These are phyloP conservation scores for Rosa hybrid DNA, from an alignment of 331 rosid genomes.

Conservation along the genomic window DNA sequence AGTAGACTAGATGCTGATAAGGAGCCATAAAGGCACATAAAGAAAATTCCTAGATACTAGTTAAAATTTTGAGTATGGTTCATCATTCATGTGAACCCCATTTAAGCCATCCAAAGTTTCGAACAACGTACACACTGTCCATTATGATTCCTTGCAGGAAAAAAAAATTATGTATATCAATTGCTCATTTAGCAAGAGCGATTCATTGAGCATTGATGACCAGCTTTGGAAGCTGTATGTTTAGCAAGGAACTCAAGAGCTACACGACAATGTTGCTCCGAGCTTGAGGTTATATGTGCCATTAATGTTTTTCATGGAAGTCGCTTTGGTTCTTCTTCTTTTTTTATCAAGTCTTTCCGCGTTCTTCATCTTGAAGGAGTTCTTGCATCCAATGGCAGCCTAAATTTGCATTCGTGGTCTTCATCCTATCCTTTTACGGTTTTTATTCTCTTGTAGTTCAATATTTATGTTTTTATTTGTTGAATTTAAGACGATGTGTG, in stretches of 20 bases:
- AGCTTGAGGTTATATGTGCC: neutral
- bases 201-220: neutral
- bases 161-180: too few species aligned
- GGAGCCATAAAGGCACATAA: neutral
- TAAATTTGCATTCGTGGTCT: too few species aligned
- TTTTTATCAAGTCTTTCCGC: too few species aligned
- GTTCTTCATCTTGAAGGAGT: too few species aligned
- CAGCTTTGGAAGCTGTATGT: neutral
- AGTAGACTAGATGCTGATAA: neutral
- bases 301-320: too few species aligned
- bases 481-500: too few species aligned
- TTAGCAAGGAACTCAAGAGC: neutral
- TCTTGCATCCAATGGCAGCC: too few species aligned
- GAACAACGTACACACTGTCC: neutral
- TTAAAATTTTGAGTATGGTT: neutral
- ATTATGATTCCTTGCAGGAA: neutral
- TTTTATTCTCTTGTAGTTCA: too few species aligned
- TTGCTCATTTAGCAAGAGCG: neutral
- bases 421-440: too few species aligned
- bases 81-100: neutral
- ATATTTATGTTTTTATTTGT: too few species aligned
- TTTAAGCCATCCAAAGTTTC: neutral
- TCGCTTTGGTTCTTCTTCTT: too few species aligned
- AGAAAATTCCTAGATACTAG: neutral
- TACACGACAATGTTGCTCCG: neutral